Percentiles rank a stretch among this genome's conserved stretches.
These are phyloP conservation scores for Holtermanniella nyarrowii DNA, from an alignment of 768 basidiomycete species.

Conservation along the genomic window DNA sequence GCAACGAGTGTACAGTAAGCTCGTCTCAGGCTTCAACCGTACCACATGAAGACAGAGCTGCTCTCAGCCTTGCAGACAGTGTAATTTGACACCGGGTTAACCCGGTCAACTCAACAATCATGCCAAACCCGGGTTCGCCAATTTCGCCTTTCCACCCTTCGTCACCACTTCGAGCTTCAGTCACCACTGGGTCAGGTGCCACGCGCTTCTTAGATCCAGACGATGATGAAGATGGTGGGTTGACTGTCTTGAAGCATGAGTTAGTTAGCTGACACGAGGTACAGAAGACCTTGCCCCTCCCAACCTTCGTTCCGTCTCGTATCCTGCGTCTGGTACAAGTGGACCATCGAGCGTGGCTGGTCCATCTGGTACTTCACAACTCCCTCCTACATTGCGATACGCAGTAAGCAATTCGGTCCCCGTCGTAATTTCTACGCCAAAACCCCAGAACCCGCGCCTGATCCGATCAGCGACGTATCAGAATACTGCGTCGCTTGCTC, in stretches of 20 bases:
- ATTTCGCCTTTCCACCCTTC: no score
- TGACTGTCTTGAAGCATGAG: background rate
- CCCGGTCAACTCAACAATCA: no score
- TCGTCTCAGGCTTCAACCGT: no score
- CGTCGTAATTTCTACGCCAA: background rate
- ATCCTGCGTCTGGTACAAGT: background rate
- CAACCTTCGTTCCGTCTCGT: background rate
- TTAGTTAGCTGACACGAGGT: background rate
- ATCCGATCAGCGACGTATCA: background rate
- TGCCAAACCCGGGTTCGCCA: no score
- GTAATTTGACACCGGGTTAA: no score
- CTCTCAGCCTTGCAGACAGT: no score
- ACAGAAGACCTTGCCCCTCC: background rate
- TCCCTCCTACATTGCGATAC: background rate
- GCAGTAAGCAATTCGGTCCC: background rate
- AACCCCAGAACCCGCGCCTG: background rate
- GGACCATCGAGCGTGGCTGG: no score
- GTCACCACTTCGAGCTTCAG: background rate
- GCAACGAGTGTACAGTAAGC: no score
- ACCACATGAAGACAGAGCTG: no score
- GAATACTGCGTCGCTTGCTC: background rate
- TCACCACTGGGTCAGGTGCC: background rate
- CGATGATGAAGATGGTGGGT: background rate
- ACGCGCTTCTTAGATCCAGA: background rate
- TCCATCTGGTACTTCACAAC: background rate